Percentiles rank a stretch among this genome's conserved stretches.
These are phyloP conservation scores for Gossypium rotundifolium DNA, from an alignment of 345 rosid genomes.

Conservation along the genomic window DNA sequence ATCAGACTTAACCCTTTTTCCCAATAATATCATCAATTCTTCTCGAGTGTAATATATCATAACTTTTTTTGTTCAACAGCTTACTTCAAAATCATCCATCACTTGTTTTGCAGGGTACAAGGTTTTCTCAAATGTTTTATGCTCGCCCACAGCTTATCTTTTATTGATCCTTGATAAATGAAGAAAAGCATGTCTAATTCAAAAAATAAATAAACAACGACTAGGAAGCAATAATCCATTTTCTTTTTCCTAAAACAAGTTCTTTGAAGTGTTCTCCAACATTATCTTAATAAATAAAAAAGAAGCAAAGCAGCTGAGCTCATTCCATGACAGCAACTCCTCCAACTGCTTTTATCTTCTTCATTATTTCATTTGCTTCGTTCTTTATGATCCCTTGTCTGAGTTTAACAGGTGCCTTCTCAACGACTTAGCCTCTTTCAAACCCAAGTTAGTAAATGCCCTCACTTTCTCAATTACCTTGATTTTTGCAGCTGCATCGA, in stretches of 20 bases:
- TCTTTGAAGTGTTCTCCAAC: not conserved
- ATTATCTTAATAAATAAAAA: not conserved
- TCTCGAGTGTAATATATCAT: no score
- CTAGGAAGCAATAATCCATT: not conserved
- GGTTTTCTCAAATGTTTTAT: not conserved
- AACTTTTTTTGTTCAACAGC: not conserved
- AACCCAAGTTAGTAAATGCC: conserved; percentile 37
- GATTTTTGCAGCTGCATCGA: conserved; percentile 42
- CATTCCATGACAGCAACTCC: conserved; percentile 44
- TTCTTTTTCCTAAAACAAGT: not conserved
- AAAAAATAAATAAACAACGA: not conserved
- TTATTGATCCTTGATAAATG: not conserved
- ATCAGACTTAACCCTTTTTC: no score
- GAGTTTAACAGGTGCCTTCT: conserved; percentile 37
- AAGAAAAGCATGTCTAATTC: not conserved
- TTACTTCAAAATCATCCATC: not conserved
- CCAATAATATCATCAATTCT: no score
- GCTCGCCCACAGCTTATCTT: not conserved
- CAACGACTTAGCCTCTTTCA: conserved; percentile 53
- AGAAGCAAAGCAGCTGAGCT: not conserved
- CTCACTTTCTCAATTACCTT: conserved; percentile 50
- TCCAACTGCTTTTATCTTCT: conserved; percentile 45
- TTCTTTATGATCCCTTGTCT: conserved; percentile 45
- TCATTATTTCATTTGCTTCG: conserved; percentile 34
- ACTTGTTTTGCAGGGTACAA: no score